Evolutionary conservation across 2,329 filamentous ascomycete species (phyloP), one percentile per base, ranked within the genome.

Genomic region (Pleoardoris graminearum): DNA sequence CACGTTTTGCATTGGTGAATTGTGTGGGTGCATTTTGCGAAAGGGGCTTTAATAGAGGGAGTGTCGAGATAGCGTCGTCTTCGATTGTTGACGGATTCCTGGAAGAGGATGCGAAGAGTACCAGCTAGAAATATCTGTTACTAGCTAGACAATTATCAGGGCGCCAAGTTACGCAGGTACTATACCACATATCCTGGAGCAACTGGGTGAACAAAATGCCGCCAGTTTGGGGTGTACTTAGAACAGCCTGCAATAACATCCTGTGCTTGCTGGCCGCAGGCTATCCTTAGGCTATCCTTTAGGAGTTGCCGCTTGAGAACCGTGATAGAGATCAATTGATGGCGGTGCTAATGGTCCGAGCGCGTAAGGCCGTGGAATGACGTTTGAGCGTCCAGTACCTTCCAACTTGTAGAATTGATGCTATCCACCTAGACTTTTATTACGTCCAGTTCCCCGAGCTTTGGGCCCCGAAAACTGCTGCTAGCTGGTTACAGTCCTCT

Each of bases 261-360:
- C n/a, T n/a, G n/a, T n/a, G n/a, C n/a, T n/a, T n/a, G n/a, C n/a
- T n/a, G n/a, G n/a, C n/a, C n/a, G n/a, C n/a, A n/a, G n/a, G n/a
- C n/a, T n/a, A n/a, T n/a, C n/a, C n/a, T n/a, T n/a, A n/a, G n/a
- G n/a, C n/a, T n/a, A n/a, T n/a, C n/a, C n/a, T n/a, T n/a, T n/a
- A n/a, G n/a, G n/a, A n/a, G n/a, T n/a, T n/a, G n/a, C n/a, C n/a
- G n/a, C n/a, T n/a, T n/a, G n/a, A n/a, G n/a, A n/a, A n/a, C n/a
- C n/a, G n/a, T n/a, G n/a, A n/a, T n/a, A n/a, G n/a, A n/a, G n/a
- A n/a, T n/a, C n/a, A n/a, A n/a, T n/a, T n/a, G n/a, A n/a, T n/a
- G n/a, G n/a, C n/a, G n/a, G n/a, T n/a, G n/a, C n/a, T 19, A 35
- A 6, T 45, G 42, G 42, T 45, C 42, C 19, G 19, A 35, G 42